phyloP scores from a whole-genome alignment of 805 yeast species.

The Saturnispora diversa region DNA sequence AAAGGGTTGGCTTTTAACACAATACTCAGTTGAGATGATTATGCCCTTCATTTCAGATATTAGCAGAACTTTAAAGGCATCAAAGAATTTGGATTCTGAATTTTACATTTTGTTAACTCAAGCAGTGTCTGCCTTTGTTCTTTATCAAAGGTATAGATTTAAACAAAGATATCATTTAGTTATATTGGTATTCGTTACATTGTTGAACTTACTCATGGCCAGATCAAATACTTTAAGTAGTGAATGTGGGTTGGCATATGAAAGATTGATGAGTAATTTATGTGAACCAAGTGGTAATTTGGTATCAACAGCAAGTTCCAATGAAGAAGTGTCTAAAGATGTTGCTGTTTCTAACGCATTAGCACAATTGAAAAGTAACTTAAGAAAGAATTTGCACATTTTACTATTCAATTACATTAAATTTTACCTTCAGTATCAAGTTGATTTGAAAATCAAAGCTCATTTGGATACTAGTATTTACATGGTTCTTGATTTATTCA shows the following conservation, averaged over 20 bases:
- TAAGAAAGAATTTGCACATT: constrained; percentile 57
- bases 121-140: constrained; percentile 50
- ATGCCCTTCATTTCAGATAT: constrained; percentile 14
- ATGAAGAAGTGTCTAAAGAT: constrained; percentile 15
- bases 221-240: constrained; percentile 10
- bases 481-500: constrained; percentile 58
- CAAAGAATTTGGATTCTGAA: not conserved
- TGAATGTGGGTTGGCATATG: constrained; percentile 39
- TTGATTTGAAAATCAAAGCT: constrained; percentile 39
- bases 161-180: constrained; percentile 68
- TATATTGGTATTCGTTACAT: constrained; percentile 37
- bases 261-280: constrained; percentile 55
- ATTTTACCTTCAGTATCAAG: constrained; percentile 42
- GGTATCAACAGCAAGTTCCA: constrained; percentile 12
- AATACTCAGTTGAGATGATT: constrained; percentile 54
- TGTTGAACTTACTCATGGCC: constrained; percentile 41
- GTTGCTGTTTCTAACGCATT: constrained; percentile 44
- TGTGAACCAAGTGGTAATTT: constrained; percentile 58
- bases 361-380: constrained; percentile 45
- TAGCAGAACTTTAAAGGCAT: constrained; percentile 9
- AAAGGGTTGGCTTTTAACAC: constrained; percentile 52
- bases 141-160: constrained; percentile 63
- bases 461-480: constrained; percentile 50
- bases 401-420: constrained; percentile 52
- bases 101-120: constrained; percentile 36